Base-by-base conservation (phyloP, 768 basidiomycete genomes). In the Leucogyrophana mollusca region DNA sequence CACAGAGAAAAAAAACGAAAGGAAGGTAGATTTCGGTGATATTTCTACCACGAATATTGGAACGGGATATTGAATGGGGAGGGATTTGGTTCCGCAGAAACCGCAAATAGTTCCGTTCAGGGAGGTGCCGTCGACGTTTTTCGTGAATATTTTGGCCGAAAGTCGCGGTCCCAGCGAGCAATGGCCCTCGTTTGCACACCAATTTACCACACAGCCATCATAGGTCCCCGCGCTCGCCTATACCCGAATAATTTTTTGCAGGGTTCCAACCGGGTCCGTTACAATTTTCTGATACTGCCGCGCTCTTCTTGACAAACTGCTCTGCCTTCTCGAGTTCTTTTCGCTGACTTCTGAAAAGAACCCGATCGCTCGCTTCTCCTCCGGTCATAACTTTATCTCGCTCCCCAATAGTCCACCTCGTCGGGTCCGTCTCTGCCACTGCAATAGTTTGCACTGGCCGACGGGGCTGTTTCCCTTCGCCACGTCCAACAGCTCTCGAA, bases 171-270 rank as follows among this genome's bases (percentile, higher is more conserved):
- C 36, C 23, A 22, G 9, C 33, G 23, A 16, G 21, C 51, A 46
- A 52, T 40, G 61, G 58, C 56, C 54, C 59, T 61, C 62, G 27
- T 30, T 30, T 30, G 27, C 16, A 37, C 35, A 37, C 35, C 35
- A 37, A 61, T 64, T 46, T 63, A 59, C 50, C 62, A 66, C 64
- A 66, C 64, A 66, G 64, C 64, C 64, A 55, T 66, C 59, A 50
- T 54, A 66, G 64, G 64, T 66, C 64, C 64, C 64, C 64, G 64
- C 64, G 33, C 34, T 68, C 64, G 64, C 64, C 58, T 68, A 66
- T 68, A 58, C 53, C 64, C 66, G 64, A 47, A 55, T 59, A 66
- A 66, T 13, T 56, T 64, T 66, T 65, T 57, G 53, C 55, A 48
- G 35, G 40, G 47, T 50, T 50, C 38, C 43, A 47, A 53, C 51